Base-by-base conservation (phyloP, 2,329 filamentous ascomycete species). In the Cladophialophora bantiana region DNA sequence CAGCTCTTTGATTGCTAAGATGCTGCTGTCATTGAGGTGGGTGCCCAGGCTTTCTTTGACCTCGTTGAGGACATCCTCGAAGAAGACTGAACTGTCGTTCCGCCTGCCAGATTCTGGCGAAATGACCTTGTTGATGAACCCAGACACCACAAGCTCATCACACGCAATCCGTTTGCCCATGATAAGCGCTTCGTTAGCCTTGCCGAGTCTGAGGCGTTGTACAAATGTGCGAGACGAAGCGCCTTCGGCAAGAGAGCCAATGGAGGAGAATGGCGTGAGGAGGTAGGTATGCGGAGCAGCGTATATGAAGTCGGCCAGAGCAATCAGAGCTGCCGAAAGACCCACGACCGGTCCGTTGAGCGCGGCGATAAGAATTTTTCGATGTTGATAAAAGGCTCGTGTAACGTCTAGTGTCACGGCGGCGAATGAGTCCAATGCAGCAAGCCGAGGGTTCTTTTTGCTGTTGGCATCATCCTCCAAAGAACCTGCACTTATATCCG, bases 281-380 rank as follows among this genome's bases (percentile, higher is more conserved):
- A 98, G 83, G 80, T 92, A 98, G 36, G 93, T 82, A 72, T 90
- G 85, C 0, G 93, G 93, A 0, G 90, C 85, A 76, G 87, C 89
- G 83, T 98, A 98, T 77, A 98, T 87, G 82, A 98, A 97, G 82
- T 98, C 94, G 20, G 91, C 91, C 77, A 92, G 90, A 32, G 89
- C 89, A 64, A 92, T 83, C 0, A 98, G 81, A 0, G 94, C 94
- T 0, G 94, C 94, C 1, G 90, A 91, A 31, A 97, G 88, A 3
- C 94, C 94, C 60, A 98, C 85, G 10, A 89, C 93, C 6, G 94
- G 95, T 2, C 94, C 95, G 80, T 98, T 98, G 72, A 98, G 89
- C 0, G 92, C 95, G 0, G 90, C 89, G 67, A 98, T 87, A 20
- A 98, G 90, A 79, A 98, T 90, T 82, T 98, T 97, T 73, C 93